Evolutionary conservation across 176 grass and related monocot genomes (phyloP), one percentile per base, ranked within the genome.

Genomic region (Elaeis guineensis): DNA sequence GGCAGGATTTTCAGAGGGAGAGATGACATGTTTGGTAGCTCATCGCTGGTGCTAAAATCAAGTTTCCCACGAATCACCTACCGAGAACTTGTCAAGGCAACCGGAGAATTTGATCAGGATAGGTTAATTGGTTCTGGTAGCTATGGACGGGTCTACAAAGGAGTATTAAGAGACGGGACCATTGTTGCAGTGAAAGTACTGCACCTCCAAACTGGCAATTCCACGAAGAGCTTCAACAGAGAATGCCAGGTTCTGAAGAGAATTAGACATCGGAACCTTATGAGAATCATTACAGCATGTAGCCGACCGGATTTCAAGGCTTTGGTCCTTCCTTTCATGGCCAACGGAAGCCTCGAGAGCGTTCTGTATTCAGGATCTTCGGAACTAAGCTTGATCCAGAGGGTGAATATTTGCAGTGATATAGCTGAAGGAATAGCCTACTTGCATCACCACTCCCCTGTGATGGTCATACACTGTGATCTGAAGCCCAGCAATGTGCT

Each of bases 231-330:
- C 63, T 97, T 97, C 68, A 89, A 69, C 62, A 77, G 81, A 59
- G 87, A 97, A 67, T 91, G 92, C 58, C 80, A 97, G 65, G 92
- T 97, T 6, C 71, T 97, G 72, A 97, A 97, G 85, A 67, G 84
- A 64, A 97, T 97, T 32, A 68, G 92, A 26, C 92, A 97, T 50
- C 68, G 92, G 28, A 97, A 97, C 69, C 83, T 97, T 60, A 97
- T 97, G 92, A 75, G 84, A 52, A 97, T 97, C 67, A 58, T 91
- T 28, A 97, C 92, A 0, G 81, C 92, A 5, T 97, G 92, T 68
- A 97, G 84, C 66, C 71, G 88, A 25, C 78, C 87, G 26, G 92
- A 91, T 63, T 97, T 97, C 67, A 97, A 97, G 75, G 92, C 92
- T 19, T 73, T 97, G 30, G 92, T 97, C 67, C 83, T 97, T 28